Evolutionary conservation across 768 basidiomycete species (phyloP).

Genomic region (Boletus eberwhitei): DNA sequence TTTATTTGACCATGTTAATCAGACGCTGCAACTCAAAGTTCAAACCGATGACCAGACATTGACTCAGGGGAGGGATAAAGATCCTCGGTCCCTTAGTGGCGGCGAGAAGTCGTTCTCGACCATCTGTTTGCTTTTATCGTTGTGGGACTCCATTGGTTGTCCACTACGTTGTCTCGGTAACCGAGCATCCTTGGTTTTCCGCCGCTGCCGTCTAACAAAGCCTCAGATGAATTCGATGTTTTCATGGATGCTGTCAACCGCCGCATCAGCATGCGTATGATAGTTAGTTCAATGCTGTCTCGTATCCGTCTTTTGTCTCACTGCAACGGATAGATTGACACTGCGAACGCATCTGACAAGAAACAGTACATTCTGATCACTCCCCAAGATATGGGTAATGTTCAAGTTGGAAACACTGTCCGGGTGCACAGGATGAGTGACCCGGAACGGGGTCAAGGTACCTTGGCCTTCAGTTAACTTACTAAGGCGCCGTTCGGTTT

Average conservation of each 20-base stretch:
- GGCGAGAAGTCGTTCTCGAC: constrained; percentile 98
- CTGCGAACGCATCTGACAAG: constrained; percentile 80
- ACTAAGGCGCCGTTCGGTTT: neutral
- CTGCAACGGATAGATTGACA: constrained; percentile 61
- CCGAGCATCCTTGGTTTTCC: constrained; percentile 14
- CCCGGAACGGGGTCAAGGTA: constrained; percentile 66
- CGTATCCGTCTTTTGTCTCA: constrained; percentile 1
- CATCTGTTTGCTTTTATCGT: constrained; percentile 85
- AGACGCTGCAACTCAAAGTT: constrained; percentile 68
- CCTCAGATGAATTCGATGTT: constrained; percentile 91
- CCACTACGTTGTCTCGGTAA: constrained; percentile 88
- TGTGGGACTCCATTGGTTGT: constrained; percentile 95
- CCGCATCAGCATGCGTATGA: constrained; percentile 92
- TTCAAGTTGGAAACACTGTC: constrained; percentile 64
- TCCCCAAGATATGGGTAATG: constrained; percentile 86
- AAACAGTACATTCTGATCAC: constrained; percentile 96
- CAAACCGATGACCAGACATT: constrained; percentile 78
- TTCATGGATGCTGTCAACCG: constrained; percentile 96
- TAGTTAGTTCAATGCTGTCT: constrained; percentile 47
- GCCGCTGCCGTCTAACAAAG: constrained; percentile 9
- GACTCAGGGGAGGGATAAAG: constrained; percentile 71
- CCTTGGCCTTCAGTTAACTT: constrained; percentile 37
- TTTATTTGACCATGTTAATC: constrained; percentile 71
- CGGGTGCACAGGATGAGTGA: constrained; percentile 76
- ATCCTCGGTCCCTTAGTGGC: constrained; percentile 83